Evolutionary conservation across 352 stramenopile species (phyloP), one percentile per base, ranked within the genome.

Genomic region (Globisporangium irregulare): DNA sequence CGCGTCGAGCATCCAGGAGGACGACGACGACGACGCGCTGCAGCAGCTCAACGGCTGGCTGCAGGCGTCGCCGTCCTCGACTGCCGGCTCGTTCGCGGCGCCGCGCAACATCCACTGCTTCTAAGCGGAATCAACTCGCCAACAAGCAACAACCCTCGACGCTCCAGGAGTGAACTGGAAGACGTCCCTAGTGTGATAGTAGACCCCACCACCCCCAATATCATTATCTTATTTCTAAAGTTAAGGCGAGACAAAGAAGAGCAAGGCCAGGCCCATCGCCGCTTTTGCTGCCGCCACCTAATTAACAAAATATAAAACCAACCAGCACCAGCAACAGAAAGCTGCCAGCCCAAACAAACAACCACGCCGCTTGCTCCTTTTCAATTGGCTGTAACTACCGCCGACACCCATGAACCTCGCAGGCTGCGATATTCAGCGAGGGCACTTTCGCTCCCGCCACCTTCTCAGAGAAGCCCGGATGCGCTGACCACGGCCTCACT

Each of bases 1-100:
- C 72, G 71, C 81, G 18, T 74, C 77, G 46, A 88, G 81, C 70
- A 89, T 92, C 69, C 73, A 86, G 65, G 84, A 91, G 61, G 77
- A 92, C 66, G 81, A 87, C 25, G 81, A 90, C 43, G 61, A 61
- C 9, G 54, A 74, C 46, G 69, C 74, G n/a, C 73, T 91, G 66
- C 63, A 82, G 51, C 74, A 77, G 57, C 82, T 93, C 24, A 81
- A 84, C 32, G 81, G 84, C 60, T 89, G 84, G 77, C 71, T 93
- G 29, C 76, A 86, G 34, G 80, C 77, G 22, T 89, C 81, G 24
- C 86, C 82, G 27, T 85, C 84, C 36, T 90, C 84, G 27, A 92
- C 84, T 5, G 74, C 77, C 20, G 78, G 78, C 34, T 89, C 78
- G 59, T 86, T 84, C 63, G 69, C 69, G 50, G 59, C 66, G 10